Conservation (phyloP, 1,284 basidiomycete genomes). For the Leccinum glutinopallens region DNA sequence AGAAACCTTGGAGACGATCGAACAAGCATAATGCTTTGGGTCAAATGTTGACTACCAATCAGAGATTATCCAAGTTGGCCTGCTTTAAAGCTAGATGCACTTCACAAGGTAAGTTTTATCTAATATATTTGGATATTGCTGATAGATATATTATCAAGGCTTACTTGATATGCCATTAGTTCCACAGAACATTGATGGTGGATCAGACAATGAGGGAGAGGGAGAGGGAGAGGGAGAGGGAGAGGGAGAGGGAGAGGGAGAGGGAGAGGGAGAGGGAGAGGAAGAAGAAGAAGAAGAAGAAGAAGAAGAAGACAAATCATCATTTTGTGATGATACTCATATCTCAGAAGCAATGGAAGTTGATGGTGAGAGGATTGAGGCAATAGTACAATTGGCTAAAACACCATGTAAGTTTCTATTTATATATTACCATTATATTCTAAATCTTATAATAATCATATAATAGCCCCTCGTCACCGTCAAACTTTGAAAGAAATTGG, state of each 20-base stretch:
- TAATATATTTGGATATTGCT: not conserved
- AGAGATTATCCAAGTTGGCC: not conserved
- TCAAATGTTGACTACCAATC: slow-evolving; percentile 2
- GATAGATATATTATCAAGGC: not conserved
- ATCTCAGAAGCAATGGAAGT: not conserved
- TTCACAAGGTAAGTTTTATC: slow-evolving; percentile 1
- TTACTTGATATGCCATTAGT: not conserved
- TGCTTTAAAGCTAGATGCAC: not conserved
- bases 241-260: not conserved
- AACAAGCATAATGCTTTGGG: not conserved
- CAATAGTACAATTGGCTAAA: not conserved
- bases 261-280: too few relatives aligned
- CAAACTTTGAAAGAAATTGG: not conserved
- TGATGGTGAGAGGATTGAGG: not conserved
- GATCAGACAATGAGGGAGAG: not conserved
- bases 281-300: not conserved
- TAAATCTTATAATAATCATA: not conserved
- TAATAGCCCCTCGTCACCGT: not conserved
- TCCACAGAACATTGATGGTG: not conserved
- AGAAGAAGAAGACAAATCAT: not conserved
- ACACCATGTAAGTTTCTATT: not conserved
- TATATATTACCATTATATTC: not conserved
- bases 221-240: not conserved
- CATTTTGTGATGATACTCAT: not conserved
- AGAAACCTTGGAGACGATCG: not conserved